Conservation (phyloP, 805 yeast genomes). For the Ogataea corticis region DNA sequence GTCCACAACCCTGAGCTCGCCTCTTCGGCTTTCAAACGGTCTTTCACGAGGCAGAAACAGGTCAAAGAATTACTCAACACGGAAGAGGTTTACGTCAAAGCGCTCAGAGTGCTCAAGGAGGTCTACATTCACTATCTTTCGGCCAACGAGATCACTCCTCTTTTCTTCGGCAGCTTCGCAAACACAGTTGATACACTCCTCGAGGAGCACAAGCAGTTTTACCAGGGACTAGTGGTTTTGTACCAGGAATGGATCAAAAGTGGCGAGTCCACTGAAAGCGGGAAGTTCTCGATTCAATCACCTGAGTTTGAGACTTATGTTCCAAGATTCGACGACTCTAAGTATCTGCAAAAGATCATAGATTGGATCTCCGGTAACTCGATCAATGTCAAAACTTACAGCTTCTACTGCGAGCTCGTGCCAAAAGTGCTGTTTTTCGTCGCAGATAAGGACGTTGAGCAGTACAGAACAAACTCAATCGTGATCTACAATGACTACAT, state of each 20-base stretch:
- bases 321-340: constrained; percentile 24
- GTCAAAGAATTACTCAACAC: constrained; percentile 48
- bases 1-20: constrained; percentile 9
- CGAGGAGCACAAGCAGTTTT: constrained; percentile 34
- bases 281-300: constrained; percentile 19
- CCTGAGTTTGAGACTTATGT: constrained; percentile 26
- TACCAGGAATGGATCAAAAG: constrained; percentile 24
- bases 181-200: constrained; percentile 33
- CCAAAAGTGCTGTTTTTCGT: constrained; percentile 25
- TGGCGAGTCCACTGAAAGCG: constrained; percentile 18
- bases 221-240: constrained; percentile 26
- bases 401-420: constrained; percentile 28
- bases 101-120: constrained; percentile 43
- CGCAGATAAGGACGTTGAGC: constrained; percentile 25
- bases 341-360: constrained; percentile 20
- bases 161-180: constrained; percentile 32
- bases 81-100: constrained; percentile 48
- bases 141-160: constrained; percentile 36
- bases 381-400: constrained; percentile 27
- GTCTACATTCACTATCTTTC: constrained; percentile 44
- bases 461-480: constrained; percentile 24
- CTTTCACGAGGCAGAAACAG: constrained; percentile 31
- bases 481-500: constrained; percentile 29
- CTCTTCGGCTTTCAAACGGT: constrained; percentile 20
- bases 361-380: constrained; percentile 20